A percentile compares a stretch with the other conserved stretches of the same genome.
These are phyloP conservation scores for Microsporum ferrugineum DNA, from an alignment of 2,329 filamentous ascomycete species.

Conservation along the genomic window DNA sequence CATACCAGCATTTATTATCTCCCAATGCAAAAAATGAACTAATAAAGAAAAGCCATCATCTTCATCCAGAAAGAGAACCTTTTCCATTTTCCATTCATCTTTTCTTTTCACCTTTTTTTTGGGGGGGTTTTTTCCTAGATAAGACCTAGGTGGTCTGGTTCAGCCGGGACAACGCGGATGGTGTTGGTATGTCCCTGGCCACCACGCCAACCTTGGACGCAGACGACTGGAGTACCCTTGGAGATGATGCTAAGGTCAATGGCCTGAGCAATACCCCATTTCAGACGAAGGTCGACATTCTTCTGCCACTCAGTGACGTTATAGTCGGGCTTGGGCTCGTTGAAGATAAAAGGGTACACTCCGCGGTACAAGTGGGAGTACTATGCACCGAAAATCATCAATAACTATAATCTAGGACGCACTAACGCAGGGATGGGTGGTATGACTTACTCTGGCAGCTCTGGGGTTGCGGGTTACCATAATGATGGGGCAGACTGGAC, in stretches of 20 bases:
- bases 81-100: background rate
- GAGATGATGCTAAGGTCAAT: conserved; percentile 70
- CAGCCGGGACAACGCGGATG: conserved; percentile 40
- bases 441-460: conserved; percentile 55
- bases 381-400: conserved; percentile 19
- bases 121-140: background rate
- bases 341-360: conserved; percentile 94
- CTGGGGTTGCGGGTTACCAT: conserved; percentile 87
- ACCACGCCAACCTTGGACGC: conserved; percentile 57
- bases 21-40: background rate
- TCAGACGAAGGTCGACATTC: conserved; percentile 93
- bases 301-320: conserved; percentile 90
- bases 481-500: conserved; percentile 97
- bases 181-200: conserved; percentile 60
- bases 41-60: background rate
- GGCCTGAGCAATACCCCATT: conserved; percentile 86
- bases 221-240: conserved; percentile 60
- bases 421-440: background rate
- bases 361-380: conserved; percentile 95
- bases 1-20: background rate
- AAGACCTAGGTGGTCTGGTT: conserved; percentile 34
- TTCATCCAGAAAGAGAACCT: background rate
- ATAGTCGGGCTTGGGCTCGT: conserved; percentile 90
- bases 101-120: background rate
- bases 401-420: background rate